These are phyloP conservation scores for Penicillium pulvis DNA, from an alignment of 495 filamentous ascomycete genomes.

Conservation along the genomic window DNA sequence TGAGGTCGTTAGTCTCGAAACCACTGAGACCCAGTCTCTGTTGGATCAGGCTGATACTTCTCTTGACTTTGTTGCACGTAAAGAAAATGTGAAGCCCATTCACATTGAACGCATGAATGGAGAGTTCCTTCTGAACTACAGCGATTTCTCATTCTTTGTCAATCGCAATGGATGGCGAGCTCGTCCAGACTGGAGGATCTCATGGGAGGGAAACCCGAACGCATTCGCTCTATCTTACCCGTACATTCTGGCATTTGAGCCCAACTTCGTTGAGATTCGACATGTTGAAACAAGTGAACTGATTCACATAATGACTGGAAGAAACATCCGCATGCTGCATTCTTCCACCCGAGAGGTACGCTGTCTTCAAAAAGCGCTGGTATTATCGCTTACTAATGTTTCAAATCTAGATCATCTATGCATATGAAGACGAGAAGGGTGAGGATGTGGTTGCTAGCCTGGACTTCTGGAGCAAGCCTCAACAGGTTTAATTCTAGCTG, in stretches of 20 bases:
- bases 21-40: conserved; percentile 93
- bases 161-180: conserved; percentile 98
- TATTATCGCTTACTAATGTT: conserved; percentile 15
- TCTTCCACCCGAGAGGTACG: conserved; percentile 92
- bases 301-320: conserved; percentile 92
- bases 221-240: conserved; percentile 91
- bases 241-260: conserved; percentile 96
- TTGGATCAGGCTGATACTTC: conserved; percentile 98
- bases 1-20: conserved; percentile 96
- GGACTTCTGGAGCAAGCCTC: conserved; percentile 86
- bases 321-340: conserved; percentile 96
- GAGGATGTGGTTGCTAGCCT: conserved; percentile 93
- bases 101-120: conserved; percentile 95
- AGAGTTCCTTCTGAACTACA: conserved; percentile 97
- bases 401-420: conserved; percentile 75
- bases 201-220: conserved; percentile 92
- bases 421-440: conserved; percentile 92
- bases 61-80: conserved; percentile 90
- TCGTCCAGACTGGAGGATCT: conserved; percentile 92
- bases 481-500: conserved; percentile 17
- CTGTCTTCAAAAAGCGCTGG: conserved; percentile 4
- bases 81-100: conserved; percentile 93
- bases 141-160: conserved; percentile 98
- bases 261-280: conserved; percentile 97
- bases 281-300: conserved; percentile 88